phyloP scores from a whole-genome alignment of 768 basidiomycete species.

The Gautieria morchelliformis region DNA sequence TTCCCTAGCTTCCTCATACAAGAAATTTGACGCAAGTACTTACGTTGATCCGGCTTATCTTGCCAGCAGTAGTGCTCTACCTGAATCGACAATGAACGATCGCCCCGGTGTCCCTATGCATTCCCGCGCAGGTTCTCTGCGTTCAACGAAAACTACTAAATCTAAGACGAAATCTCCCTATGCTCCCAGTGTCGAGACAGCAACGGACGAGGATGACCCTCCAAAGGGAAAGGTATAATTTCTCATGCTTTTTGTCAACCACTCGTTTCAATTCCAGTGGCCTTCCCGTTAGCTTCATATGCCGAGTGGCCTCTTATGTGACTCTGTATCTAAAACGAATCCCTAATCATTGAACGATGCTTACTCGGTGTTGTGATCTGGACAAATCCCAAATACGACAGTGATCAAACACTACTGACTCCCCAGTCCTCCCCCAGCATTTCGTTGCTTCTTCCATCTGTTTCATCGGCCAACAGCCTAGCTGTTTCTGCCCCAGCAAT shows the following conservation, averaged over 20 bases:
- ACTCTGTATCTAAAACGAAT: background rate
- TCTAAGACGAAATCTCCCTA: background rate
- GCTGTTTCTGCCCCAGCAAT: slow-evolving; percentile 19
- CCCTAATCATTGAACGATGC: no score
- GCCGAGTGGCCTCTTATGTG: no score
- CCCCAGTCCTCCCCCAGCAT: slow-evolving; percentile 19
- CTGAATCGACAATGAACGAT: background rate
- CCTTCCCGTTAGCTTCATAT: background rate
- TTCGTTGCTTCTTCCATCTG: slow-evolving; percentile 16
- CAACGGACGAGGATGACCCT: background rate
- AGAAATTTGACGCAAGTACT: slow-evolving; percentile 15
- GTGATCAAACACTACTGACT: background rate
- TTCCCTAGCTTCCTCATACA: slow-evolving; percentile 4
- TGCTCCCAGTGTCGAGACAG: background rate
- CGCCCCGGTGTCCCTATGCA: background rate
- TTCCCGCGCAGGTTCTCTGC: background rate
- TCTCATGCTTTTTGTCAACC: background rate
- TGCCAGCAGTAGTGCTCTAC: slow-evolving; percentile 12
- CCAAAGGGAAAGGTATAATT: background rate
- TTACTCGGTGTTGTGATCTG: background rate
- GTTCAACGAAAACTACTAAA: background rate
- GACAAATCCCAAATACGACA: background rate
- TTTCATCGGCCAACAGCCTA: slow-evolving; percentile 17
- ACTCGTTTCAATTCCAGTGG: background rate
- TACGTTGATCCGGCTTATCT: slow-evolving; percentile 20